phyloP scores from a whole-genome alignment of 805 yeast genomes.

The Yamadazyma kitorensis region DNA sequence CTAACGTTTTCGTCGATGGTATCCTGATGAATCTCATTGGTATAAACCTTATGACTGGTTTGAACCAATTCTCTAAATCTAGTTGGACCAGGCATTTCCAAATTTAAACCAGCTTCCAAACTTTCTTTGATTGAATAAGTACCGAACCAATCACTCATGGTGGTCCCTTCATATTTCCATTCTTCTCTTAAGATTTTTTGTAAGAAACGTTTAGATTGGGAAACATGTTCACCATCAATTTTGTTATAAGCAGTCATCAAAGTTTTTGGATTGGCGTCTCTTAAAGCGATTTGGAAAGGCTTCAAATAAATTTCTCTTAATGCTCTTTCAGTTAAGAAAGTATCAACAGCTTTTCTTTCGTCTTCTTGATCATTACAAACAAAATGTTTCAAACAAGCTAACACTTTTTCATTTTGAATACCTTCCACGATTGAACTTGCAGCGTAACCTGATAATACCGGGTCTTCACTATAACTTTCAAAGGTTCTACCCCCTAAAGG shows the following conservation, averaged over 20 bases:
- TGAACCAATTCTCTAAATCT: constrained; percentile 41
- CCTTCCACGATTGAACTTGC: constrained; percentile 54
- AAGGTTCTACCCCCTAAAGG: constrained; percentile 64
- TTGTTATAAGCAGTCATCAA: constrained; percentile 65
- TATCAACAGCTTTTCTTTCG: constrained; percentile 47
- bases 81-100: constrained; percentile 69
- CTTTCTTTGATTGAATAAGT: constrained; percentile 46
- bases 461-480: constrained; percentile 64
- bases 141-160: constrained; percentile 68
- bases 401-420: constrained; percentile 48
- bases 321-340: constrained; percentile 56
- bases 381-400: constrained; percentile 60
- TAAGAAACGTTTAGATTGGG: constrained; percentile 43
- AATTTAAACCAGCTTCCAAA: constrained; percentile 54
- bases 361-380: constrained; percentile 64
- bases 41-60: constrained; percentile 40
- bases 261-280: constrained; percentile 49
- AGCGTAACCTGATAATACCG: constrained; percentile 43
- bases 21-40: constrained; percentile 38
- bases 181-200: constrained; percentile 49
- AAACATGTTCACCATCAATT: constrained; percentile 58
- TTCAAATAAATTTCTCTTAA: constrained; percentile 61
- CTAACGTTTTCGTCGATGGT: constrained; percentile 49
- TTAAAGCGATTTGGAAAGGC: constrained; percentile 60
- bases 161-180: constrained; percentile 55